Conservation (phyloP, 1,139 yeast species). For the Spathaspora sp. region DNA sequence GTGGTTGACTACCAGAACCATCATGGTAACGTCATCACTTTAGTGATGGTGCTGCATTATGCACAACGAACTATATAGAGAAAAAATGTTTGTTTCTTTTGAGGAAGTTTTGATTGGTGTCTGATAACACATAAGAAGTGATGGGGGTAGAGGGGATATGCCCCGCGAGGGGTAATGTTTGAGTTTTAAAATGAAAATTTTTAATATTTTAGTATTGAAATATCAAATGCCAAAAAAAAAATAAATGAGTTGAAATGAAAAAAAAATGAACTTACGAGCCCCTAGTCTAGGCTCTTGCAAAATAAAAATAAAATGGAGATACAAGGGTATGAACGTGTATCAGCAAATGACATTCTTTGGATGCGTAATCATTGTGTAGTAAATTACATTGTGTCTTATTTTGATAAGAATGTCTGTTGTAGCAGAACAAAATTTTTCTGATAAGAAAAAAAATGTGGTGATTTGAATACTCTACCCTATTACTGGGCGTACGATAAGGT, state of each 20-base stretch:
- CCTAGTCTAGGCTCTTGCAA: neutral
- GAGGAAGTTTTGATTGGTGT: neutral
- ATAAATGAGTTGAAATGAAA: neutral
- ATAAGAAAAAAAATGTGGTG: constrained; percentile 1
- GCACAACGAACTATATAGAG: neutral
- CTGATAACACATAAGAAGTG: neutral
- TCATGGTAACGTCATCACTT: no score
- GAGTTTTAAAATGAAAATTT: no score
- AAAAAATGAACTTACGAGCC: neutral
- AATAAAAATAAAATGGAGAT: neutral
- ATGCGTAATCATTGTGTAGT: neutral
- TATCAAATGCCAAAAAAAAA: no score
- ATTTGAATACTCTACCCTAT: neutral
- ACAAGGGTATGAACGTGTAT: neutral
- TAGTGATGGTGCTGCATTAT: neutral
- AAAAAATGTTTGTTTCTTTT: neutral
- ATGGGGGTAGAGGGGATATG: neutral
- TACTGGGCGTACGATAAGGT: neutral
- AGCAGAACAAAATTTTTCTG: neutral
- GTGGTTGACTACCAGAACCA: neutral
- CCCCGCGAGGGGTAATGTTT: neutral
- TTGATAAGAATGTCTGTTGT: neutral
- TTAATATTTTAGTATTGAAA: no score
- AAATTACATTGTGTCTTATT: neutral
- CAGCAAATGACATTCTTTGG: neutral